Evolutionary conservation across 148 eudicot species (phyloP), one percentile per base, ranked within the genome.

Genomic region (Camellia lanceoleosa): DNA sequence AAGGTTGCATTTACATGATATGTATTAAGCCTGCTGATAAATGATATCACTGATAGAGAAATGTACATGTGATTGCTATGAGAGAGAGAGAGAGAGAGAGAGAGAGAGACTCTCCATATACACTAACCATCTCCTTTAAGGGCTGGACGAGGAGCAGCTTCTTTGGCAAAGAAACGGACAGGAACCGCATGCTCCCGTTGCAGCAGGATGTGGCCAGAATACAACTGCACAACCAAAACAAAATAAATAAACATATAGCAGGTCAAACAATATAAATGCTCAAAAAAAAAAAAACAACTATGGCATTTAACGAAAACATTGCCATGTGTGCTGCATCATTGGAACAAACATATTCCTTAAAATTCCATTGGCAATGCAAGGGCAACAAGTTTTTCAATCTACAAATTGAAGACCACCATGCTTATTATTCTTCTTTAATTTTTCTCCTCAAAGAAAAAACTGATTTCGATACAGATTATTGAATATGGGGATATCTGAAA

Each of bases 101-200:
- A 23, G 23, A 23, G 23, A 23, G 23, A 23, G 23, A 54, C 9
- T 43, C 46, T 14, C 19, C 78, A 18, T 11, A 46, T 43, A 20
- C 79, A 89, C 97, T 84, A 62, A 95, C 99, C 97, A 86, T 95
- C 99, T 76, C 97, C 99, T 88, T 95, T 93, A 19, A 87, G 90
- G 46, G 86, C 86, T 56, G 81, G 74, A 30, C 38, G 38, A 59
- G 89, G 13, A 84, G 92, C 76, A 67, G 92, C 90, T 75, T 80
- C 92, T 78, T 91, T 90, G 65, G 98, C 92, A 85, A 87, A 92
- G 83, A 80, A 85, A 46, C 98, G 95, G 58, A 86, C 86, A 46
- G 91, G 81, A 78, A 83, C 75, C 69, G 86, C 83, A 83, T 80
- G 77, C 71, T 86, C 92, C 81, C 83, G 82, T 75, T 87, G 97